These are phyloP conservation scores for Candida chauliodis DNA, from an alignment of 805 yeast genomes.

Conservation along the genomic window DNA sequence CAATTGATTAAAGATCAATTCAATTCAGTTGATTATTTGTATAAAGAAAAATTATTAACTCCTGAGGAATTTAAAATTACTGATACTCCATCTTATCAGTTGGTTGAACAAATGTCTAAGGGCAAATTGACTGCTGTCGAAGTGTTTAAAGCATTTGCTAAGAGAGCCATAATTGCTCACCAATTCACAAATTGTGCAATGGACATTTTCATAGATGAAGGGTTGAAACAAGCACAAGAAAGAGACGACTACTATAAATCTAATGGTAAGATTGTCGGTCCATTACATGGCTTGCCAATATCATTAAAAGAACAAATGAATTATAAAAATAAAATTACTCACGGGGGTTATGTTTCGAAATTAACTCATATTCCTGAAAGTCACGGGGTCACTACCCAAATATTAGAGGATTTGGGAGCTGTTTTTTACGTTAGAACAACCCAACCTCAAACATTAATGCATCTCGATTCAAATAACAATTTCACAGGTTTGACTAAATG, in stretches of 20 bases:
- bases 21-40: slow-evolving; percentile 34
- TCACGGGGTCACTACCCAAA: slow-evolving; percentile 30
- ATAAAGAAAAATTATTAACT: slow-evolving; percentile 32
- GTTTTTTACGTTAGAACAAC: slow-evolving; percentile 43
- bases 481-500: slow-evolving; percentile 33
- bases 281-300: slow-evolving; percentile 65
- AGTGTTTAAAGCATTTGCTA: slow-evolving; percentile 41
- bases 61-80: slow-evolving; percentile 35
- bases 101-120: slow-evolving; percentile 26
- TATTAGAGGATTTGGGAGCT: slow-evolving; percentile 40
- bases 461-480: slow-evolving; percentile 40
- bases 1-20: slow-evolving; percentile 29
- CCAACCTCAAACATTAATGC: slow-evolving; percentile 46
- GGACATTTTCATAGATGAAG: slow-evolving; percentile 53
- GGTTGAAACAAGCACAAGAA: slow-evolving; percentile 51
- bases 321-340: slow-evolving; percentile 32
- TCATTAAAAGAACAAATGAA: slow-evolving; percentile 54
- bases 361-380: slow-evolving; percentile 25
- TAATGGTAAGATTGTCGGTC: slow-evolving; percentile 52
- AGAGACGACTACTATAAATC: slow-evolving; percentile 49
- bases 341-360: slow-evolving; percentile 38
- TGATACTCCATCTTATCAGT: slow-evolving; percentile 27
- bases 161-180: slow-evolving; percentile 40
- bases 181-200: slow-evolving; percentile 44
- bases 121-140: slow-evolving; percentile 35